Conservation (phyloP, 768 basidiomycete species). For the Amanita exitialis region DNA sequence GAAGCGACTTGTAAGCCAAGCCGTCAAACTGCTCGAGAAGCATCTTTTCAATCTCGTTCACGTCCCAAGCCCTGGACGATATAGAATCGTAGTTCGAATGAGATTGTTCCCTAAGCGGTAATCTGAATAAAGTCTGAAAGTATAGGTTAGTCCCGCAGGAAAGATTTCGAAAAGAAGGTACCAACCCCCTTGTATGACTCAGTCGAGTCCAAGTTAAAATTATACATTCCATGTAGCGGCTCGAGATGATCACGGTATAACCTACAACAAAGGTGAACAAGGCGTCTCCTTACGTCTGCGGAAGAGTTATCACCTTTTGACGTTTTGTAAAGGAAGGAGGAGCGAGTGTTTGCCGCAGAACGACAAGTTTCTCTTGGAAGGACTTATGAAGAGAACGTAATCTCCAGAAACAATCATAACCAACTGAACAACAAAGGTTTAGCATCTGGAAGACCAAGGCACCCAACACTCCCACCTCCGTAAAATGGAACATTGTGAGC, state of each 20-base stretch:
- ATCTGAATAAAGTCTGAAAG: slow-evolving; percentile 33
- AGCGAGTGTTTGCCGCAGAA: slow-evolving; percentile 20
- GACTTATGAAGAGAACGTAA: slow-evolving; percentile 32
- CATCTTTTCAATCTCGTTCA: slow-evolving; percentile 12
- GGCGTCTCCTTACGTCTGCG: background rate
- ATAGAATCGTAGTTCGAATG: slow-evolving; percentile 16
- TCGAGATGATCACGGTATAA: slow-evolving; percentile 31
- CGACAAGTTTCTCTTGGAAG: slow-evolving; percentile 31
- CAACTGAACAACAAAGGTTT: slow-evolving; percentile 14
- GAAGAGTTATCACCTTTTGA: slow-evolving; percentile 20
- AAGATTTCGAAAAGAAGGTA: background rate
- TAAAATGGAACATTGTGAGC: slow-evolving; percentile 42
- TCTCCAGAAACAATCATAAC: slow-evolving; percentile 23
- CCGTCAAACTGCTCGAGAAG: slow-evolving; percentile 21
- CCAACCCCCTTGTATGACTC: slow-evolving; percentile 30
- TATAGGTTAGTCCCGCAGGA: slow-evolving; percentile 1
- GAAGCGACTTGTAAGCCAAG: slow-evolving; percentile 24
- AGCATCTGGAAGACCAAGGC: background rate
- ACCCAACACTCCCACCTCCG: slow-evolving; percentile 26
- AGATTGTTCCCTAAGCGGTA: slow-evolving; percentile 27
- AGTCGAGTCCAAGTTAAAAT: slow-evolving; percentile 20
- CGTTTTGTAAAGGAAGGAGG: slow-evolving; percentile 19
- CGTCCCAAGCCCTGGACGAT: slow-evolving; percentile 14
- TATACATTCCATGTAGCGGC: slow-evolving; percentile 28
- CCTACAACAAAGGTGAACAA: slow-evolving; percentile 15